phyloP scores from a whole-genome alignment of 2,329 filamentous ascomycete genomes.

The Tolypocladium capitatum region DNA sequence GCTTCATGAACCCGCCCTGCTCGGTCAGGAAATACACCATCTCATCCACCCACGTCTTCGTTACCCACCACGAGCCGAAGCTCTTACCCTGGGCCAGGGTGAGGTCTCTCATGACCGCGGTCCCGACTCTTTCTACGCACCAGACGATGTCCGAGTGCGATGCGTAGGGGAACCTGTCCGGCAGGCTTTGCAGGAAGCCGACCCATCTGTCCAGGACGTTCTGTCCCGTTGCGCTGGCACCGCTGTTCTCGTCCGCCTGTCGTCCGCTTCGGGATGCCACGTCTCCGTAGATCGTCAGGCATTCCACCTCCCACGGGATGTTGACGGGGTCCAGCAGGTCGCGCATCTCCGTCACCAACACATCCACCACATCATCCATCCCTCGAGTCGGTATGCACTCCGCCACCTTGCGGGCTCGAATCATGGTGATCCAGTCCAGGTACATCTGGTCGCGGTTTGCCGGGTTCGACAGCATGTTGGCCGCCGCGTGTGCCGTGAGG shows the following conservation, averaged over 20 bases:
- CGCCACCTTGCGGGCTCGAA: slow-evolving; percentile 48
- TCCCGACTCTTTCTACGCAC: slow-evolving; percentile 63
- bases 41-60: slow-evolving; percentile 91
- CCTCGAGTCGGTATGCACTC: slow-evolving; percentile 48
- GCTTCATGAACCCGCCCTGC: slow-evolving; percentile 73
- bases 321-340: slow-evolving; percentile 56
- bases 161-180: slow-evolving; percentile 60
- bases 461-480: slow-evolving; percentile 79
- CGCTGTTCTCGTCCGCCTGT: slow-evolving; percentile 14
- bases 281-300: slow-evolving; percentile 46
- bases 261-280: slow-evolving; percentile 34
- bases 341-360: slow-evolving; percentile 54
- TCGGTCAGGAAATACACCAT: slow-evolving; percentile 85
- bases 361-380: slow-evolving; percentile 53
- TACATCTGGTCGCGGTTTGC: slow-evolving; percentile 94
- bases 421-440: slow-evolving; percentile 67
- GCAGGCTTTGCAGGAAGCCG: slow-evolving; percentile 54
- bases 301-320: slow-evolving; percentile 52
- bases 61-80: slow-evolving; percentile 89
- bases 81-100: slow-evolving; percentile 66
- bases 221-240: slow-evolving; percentile 28
- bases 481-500: slow-evolving; percentile 82
- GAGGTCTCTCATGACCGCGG: slow-evolving; percentile 66
- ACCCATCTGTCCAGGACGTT: slow-evolving; percentile 72
- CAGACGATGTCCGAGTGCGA: slow-evolving; percentile 60